phyloP scores from a whole-genome alignment of 768 basidiomycete genomes.

The Naganishia kalamii region DNA sequence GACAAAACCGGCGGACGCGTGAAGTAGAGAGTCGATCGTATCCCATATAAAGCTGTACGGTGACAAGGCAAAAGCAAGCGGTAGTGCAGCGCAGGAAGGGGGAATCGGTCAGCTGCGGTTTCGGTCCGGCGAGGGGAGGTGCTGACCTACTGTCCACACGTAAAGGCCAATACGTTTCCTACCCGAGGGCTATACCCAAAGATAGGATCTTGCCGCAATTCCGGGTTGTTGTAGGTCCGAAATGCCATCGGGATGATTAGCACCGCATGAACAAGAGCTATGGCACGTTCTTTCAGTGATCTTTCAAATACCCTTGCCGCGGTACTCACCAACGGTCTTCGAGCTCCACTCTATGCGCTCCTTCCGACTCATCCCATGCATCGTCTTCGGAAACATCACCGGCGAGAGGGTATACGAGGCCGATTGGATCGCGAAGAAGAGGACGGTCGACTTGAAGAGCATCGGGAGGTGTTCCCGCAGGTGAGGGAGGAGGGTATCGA shows the following conservation, averaged over 20 bases:
- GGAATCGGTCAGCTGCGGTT: neutral
- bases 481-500: conserved; percentile 50
- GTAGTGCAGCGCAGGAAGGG: neutral
- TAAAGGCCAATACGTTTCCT: conserved; percentile 61
- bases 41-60: conserved; percentile 64
- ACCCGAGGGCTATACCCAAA: conserved; percentile 66
- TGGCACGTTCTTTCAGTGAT: neutral
- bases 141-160: conserved; percentile 51
- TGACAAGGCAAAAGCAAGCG: neutral
- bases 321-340: conserved; percentile 8
- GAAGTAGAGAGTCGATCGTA: conserved; percentile 58
- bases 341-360: conserved; percentile 20
- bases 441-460: conserved; percentile 45
- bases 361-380: conserved; percentile 18
- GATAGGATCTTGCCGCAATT: conserved; percentile 58
- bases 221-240: conserved; percentile 53
- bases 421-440: conserved; percentile 57
- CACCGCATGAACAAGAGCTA: conserved; percentile 65
- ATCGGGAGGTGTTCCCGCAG: conserved; percentile 57
- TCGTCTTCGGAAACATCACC: conserved; percentile 46
- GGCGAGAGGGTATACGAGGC: conserved; percentile 60
- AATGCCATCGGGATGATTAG: conserved; percentile 62
- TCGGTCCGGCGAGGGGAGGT: neutral
- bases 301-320: neutral
- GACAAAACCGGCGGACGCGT: conserved; percentile 70